Base-by-base conservation (phyloP, 192 early-diverging fungal species). In the Kickxella alabastrina region DNA sequence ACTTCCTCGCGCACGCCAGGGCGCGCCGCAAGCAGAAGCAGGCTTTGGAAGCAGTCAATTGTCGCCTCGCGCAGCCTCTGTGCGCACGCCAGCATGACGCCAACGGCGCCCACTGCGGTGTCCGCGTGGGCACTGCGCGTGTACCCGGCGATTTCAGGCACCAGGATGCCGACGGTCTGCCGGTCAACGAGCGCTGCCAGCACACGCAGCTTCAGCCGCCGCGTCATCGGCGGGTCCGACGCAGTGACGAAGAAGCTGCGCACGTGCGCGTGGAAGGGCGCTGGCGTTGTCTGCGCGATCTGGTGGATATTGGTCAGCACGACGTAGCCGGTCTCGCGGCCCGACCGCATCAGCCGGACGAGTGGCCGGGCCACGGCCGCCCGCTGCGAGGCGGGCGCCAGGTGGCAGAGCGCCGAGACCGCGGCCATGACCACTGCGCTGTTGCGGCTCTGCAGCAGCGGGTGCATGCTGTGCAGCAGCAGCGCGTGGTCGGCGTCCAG, bases 171-270 rank as follows among this genome's bases (percentile, higher is more conserved):
- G 15, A 84, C 85, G 62, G 92, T 92, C 31, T 58, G 76, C n/a
- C 80, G 77, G 5, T 79, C 78, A 1, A 82, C 87, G 15, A 93
- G 57, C 18, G 78, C 53, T 14, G 81, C 84, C 57, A 98, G 52
- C 25, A 97, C 90, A 26, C 90, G 86, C 54, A 98, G 66, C 65
- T 98, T 95, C 39, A 89, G 47, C 43, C 88, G 80, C 27, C 89
- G 82, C 43, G 92, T 81, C 64, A 86, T 89, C 10, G 68, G 69
- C 10, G 91, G 81, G 35, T 97, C 93, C 6, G 81, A 80, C 0
- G 86, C 82, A 24, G 84, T 82, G 13, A 92, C 62, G 54, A 86
- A 92, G 65, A 97, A 97, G 61, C 85, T 82, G 31, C 82, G 83
- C 35, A 87, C 62, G 62, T 86, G 80, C 14, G 82, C 75, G 39